Percentiles rank a stretch among this genome's conserved stretches.
Evolutionary conservation across 176 grass and related monocot genomes (phyloP).

Genomic region (Zoysia japonica): DNA sequence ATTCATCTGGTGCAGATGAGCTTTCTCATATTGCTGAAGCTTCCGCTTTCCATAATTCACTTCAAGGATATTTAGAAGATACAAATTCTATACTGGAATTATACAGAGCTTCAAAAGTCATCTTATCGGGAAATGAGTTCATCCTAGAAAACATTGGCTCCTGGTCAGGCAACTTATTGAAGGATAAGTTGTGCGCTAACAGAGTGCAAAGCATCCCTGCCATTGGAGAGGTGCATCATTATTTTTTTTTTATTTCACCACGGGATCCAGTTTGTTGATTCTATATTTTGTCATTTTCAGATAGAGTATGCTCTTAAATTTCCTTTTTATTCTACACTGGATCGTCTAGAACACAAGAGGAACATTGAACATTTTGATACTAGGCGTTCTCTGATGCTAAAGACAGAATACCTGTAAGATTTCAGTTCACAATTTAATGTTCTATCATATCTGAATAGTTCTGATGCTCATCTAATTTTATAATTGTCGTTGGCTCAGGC

Average conservation of each 20-base stretch:
- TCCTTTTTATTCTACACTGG: constrained; percentile 70
- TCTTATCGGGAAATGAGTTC: constrained; percentile 41
- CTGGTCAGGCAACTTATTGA: constrained; percentile 55
- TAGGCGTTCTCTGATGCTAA: constrained; percentile 40
- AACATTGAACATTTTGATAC: constrained; percentile 71
- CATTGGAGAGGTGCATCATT: constrained; percentile 48
- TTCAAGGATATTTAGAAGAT: constrained; percentile 57
- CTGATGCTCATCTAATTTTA: not conserved
- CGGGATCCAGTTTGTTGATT: not conserved
- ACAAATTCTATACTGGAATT: constrained; percentile 62
- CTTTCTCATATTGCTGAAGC: constrained; percentile 51
- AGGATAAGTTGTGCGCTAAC: constrained; percentile 38
- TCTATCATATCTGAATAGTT: not conserved
- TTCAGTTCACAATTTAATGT: not conserved
- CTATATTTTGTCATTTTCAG: constrained; percentile 38
- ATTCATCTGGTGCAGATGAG: constrained; percentile 16
- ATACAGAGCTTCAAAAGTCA: constrained; percentile 70
- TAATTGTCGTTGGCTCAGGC: constrained; percentile 47
- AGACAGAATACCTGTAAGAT: constrained; percentile 55
- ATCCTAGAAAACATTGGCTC: constrained; percentile 55
- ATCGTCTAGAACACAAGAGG: constrained; percentile 73
- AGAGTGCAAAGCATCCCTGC: not conserved
- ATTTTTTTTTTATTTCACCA: not conserved
- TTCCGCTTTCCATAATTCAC: constrained; percentile 40
- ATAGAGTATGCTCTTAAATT: constrained; percentile 61